A percentile compares a stretch with the other conserved stretches of the same genome.
Evolutionary conservation across 257 asterid genomes (phyloP).

Genomic region (Ilex asprella): DNA sequence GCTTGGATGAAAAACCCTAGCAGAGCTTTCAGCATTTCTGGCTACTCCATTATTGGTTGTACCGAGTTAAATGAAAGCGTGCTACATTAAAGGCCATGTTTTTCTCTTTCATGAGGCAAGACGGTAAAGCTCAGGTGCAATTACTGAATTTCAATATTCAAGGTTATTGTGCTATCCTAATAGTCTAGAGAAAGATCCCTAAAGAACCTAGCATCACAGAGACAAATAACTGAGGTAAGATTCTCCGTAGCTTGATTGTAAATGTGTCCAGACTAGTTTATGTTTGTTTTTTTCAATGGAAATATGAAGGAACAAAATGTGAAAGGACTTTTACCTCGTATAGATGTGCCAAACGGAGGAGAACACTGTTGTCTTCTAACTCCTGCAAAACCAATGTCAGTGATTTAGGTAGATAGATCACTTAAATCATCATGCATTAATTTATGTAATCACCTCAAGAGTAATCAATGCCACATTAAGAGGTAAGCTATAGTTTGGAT

Average conservation of each 20-base stretch:
- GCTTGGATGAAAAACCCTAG: background rate
- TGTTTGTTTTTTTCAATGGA: background rate
- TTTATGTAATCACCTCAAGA: conserved; percentile 51
- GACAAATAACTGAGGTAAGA: background rate
- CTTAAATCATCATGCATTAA: background rate
- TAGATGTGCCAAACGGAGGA: conserved; percentile 78
- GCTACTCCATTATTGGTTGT: background rate
- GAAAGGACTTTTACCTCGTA: conserved; percentile 48
- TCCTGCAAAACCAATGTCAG: conserved; percentile 39
- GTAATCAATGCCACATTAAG: conserved; percentile 68
- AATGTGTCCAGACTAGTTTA: background rate
- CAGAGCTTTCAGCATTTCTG: background rate
- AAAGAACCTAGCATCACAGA: background rate
- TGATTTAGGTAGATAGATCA: background rate
- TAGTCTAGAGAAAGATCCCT: background rate
- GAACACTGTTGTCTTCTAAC: conserved; percentile 47
- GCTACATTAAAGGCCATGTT: background rate
- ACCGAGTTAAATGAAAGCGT: background rate
- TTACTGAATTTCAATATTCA: too few species aligned
- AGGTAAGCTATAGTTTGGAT: conserved; percentile 58
- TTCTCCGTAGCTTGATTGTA: background rate
- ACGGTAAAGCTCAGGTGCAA: background rate
- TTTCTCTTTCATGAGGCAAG: background rate
- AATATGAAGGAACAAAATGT: background rate
- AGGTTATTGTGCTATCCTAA: background rate